Evolutionary conservation across 768 basidiomycete genomes (phyloP).

Genomic region (Lactifluus rugatus): DNA sequence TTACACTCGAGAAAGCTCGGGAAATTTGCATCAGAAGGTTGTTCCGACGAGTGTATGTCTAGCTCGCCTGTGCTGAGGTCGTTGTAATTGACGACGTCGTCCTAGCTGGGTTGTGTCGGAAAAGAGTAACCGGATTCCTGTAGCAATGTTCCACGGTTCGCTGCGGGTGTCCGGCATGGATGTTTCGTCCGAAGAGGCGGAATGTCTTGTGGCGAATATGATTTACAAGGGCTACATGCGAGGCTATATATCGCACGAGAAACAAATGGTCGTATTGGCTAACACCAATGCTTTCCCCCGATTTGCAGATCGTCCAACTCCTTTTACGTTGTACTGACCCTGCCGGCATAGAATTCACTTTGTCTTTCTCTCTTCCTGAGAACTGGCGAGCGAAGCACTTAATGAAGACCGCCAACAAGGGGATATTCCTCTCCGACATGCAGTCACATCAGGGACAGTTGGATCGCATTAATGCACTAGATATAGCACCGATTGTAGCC

Average conservation of each 20-base stretch:
- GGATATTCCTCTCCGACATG: neutral
- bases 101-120: conserved; percentile 70
- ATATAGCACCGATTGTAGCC: neutral
- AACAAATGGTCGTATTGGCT: conserved; percentile 87
- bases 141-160: conserved; percentile 72
- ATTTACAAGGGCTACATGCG: conserved; percentile 87
- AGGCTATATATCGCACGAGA: conserved; percentile 95
- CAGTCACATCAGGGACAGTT: neutral
- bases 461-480: neutral
- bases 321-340: conserved; percentile 31
- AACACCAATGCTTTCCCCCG: conserved; percentile 73
- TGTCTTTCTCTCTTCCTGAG: neutral
- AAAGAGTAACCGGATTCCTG: conserved; percentile 68
- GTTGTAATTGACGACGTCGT: neutral
- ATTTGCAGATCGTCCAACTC: conserved; percentile 50
- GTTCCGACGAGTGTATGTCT: conserved; percentile 64
- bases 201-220: conserved; percentile 92
- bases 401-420: neutral
- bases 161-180: conserved; percentile 61
- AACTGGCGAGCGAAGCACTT: neutral
- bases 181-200: conserved; percentile 71
- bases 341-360: neutral
- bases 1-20: conserved; percentile 79
- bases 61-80: neutral
- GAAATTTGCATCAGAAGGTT: conserved; percentile 79